A percentile compares a stretch with the other conserved stretches of the same genome.
Evolutionary conservation across 2,329 filamentous ascomycete species (phyloP).

Genomic region (Aspergillus sp.): DNA sequence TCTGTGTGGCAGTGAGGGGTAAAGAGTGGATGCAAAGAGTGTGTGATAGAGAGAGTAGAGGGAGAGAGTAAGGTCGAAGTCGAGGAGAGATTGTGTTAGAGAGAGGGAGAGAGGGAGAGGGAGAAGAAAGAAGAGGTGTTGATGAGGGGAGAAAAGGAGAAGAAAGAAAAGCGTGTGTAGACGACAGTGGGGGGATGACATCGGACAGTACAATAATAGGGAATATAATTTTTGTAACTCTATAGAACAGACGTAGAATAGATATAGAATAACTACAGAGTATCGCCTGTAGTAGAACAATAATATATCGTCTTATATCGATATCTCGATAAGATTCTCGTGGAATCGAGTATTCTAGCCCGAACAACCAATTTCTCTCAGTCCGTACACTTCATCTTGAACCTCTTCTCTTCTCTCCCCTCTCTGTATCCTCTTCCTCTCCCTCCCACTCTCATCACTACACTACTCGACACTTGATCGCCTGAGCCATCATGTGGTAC

Average conservation of each 20-base stretch:
- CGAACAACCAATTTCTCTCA: not conserved
- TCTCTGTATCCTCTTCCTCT: conserved; percentile 3
- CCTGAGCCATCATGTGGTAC: conserved; percentile 27
- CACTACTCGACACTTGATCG: not conserved
- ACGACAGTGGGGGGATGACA: conserved; percentile 22
- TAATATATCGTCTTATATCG: too few relatives aligned
- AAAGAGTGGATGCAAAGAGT: conserved; percentile 1
- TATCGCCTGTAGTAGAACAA: too few relatives aligned
- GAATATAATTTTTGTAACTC: too few relatives aligned
- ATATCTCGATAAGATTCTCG: too few relatives aligned
- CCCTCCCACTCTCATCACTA: conserved; percentile 7
- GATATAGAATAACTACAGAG: too few relatives aligned
- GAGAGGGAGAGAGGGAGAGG: not conserved
- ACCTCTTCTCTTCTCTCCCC: not conserved
- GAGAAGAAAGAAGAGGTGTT: conserved; percentile 2
- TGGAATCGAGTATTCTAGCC: too few relatives aligned
- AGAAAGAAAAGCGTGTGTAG: conserved; percentile 24
- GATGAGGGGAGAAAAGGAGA: conserved; percentile 7
- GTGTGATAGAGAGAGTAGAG: not conserved
- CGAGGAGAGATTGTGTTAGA: not conserved
- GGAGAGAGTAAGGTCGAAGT: not conserved
- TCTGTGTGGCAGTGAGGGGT: conserved; percentile 3
- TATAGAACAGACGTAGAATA: too few relatives aligned
- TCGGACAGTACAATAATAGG: not conserved
- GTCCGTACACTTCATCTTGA: too few relatives aligned